Evolutionary conservation across 108 stramenopile genomes (phyloP), one percentile per base, ranked within the genome.

Genomic region (Conticribra weissflogii): DNA sequence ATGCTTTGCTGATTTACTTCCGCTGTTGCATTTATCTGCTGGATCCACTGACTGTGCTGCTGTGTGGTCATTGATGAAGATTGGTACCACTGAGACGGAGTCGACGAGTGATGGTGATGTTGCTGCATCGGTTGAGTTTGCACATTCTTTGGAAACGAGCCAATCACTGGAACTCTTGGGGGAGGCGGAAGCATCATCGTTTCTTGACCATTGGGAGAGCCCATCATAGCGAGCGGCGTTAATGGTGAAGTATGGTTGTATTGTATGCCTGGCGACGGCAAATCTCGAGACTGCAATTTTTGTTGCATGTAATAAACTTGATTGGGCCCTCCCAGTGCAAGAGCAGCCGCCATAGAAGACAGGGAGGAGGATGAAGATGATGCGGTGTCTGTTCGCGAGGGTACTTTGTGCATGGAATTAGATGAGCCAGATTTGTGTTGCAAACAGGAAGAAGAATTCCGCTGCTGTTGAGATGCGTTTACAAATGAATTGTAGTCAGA

Each of bases 161-260:
- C 36, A 41, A 9, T 30, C 8, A 54, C 15, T 56, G 69, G 77
- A 54, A 78, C 66, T 70, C 76, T 54, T 28, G 81, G 66, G 14
- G 84, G 82, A 41, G 87, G 87, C 9, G 92, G 92, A 14, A 93
- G 64, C 87, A 90, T 87, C 48, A 93, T 81, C 69, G 64, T 85
- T 79, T 93, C 92, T 17, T 87, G 83, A 1, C 61, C 82, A 22
- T 33, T 21, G 25, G 74, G 60, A 8, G 69, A 66, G 36, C 88
- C 86, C 70, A 90, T 71, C 78, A 86, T 79, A 19, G 78, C 74
- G 4, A 89, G 73, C 19, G 92, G 89, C 27, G 88, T 88, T n/a
- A 93, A 76, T 12, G 91, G 91, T 46, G 87, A 85, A 14, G 58
- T 52, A 45, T 34, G 70, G 49, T 59, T 57, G 23, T 32, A 34